Evolutionary conservation across 2,329 filamentous ascomycete species (phyloP), one percentile per base, ranked within the genome.

Genomic region (Pleomassaria siparia): DNA sequence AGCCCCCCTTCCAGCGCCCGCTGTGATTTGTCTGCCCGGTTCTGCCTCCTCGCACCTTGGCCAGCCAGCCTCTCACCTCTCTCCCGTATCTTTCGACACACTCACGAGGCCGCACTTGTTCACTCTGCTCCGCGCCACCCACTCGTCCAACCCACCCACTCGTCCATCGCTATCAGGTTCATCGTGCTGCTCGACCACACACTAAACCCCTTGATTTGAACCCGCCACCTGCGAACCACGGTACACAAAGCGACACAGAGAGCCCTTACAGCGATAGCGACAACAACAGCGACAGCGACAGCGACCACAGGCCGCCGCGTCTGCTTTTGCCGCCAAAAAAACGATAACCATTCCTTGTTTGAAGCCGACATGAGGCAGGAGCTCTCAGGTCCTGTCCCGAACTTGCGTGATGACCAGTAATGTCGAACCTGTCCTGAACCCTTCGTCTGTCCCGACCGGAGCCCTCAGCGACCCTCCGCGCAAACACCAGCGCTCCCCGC

Each of bases 351-450:
- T 46, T 41, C 44, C 42, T 43, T 57, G 54, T 58, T 56, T 54
- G 55, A 63, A 60, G 59, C 37, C 63, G 63, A 61, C 62, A 70
- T 70, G 67, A 68, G 67, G 67, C 67, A 69, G 67, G 65, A 66
- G 54, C 64, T 60, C 54, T 54, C 51, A 61, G 52, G 62, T 66
- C 66, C 66, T 69, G 65, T 66, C 64, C 59, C 58, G 50, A 54
- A 59, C 54, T 59, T 67, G 63, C 66, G 66, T 69, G 47, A 71
- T 71, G 67, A 67, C 66, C 63, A 71, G 65, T 67, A 71, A 69
- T 69, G 67, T 59, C 58, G 60, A 64, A 44, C 33, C 59, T 53
- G 60, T 57, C 49, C 57, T 69, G 58, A 65, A 63, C 52, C 53
- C 62, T 56, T 60, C 62, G 43, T 54, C 56, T 48, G 46, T 32